Conservation (phyloP, 345 rosid genomes). For the Salix suchowensis region DNA sequence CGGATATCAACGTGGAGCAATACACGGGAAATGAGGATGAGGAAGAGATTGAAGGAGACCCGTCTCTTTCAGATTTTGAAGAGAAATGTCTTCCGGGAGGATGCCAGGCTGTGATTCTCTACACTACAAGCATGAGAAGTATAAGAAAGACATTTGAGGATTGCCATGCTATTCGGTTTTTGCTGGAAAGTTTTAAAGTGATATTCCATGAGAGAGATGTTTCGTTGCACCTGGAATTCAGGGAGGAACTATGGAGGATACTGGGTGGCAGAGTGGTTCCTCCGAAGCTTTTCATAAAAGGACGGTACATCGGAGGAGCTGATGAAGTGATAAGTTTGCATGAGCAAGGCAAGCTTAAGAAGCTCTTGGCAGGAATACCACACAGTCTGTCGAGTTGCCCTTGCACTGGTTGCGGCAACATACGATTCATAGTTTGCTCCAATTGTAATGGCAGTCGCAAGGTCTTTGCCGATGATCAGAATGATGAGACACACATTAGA, state of each 20-base stretch:
- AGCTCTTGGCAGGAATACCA: constrained; percentile 56
- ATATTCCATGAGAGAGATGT: constrained; percentile 64
- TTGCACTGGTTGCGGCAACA: constrained; percentile 49
- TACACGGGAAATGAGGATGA: neutral
- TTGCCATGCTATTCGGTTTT: constrained; percentile 54
- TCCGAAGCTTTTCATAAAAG: constrained; percentile 73
- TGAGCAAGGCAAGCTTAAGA: constrained; percentile 77
- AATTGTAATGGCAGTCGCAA: constrained; percentile 70
- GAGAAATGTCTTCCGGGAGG: constrained; percentile 71
- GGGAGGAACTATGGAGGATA: constrained; percentile 73
- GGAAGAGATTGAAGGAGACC: constrained; percentile 12
- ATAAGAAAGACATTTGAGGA: constrained; percentile 82
- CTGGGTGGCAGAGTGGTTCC: constrained; percentile 52
- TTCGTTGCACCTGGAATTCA: constrained; percentile 62
- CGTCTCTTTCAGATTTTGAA: constrained; percentile 31
- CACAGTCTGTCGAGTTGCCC: constrained; percentile 13
- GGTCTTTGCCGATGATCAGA: constrained; percentile 30
- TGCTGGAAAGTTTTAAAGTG: constrained; percentile 58
- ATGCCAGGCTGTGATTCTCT: constrained; percentile 56
- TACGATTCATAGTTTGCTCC: constrained; percentile 63
- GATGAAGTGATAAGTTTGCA: constrained; percentile 66
- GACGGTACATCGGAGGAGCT: constrained; percentile 82
- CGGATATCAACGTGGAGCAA: constrained; percentile 6
- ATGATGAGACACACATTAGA: constrained; percentile 30
- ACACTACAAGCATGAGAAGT: constrained; percentile 71